These are phyloP conservation scores for Diaporthe sp. DNA, from an alignment of 2,329 filamentous ascomycete genomes.

Conservation along the genomic window DNA sequence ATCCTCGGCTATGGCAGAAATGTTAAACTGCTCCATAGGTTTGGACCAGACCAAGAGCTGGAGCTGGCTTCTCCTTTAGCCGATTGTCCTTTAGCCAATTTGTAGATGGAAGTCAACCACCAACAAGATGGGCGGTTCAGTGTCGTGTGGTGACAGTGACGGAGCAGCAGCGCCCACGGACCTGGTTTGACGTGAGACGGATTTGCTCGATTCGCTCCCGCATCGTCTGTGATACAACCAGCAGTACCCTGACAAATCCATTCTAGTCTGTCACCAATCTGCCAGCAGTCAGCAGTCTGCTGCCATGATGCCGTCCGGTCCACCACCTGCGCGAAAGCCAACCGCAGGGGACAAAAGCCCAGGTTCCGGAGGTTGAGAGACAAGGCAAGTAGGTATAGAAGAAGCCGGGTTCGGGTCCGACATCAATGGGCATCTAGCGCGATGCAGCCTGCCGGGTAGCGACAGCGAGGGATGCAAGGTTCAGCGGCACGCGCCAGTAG, in stretches of 20 bases:
- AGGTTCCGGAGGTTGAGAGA: background rate
- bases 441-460: background rate
- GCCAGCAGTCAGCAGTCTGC: background rate
- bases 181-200: background rate
- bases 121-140: background rate
- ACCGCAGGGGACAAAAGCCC: background rate
- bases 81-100: no score
- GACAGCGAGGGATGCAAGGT: conserved; percentile 4
- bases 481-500: conserved; percentile 7
- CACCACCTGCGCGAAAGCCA: background rate
- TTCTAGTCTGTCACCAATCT: background rate
- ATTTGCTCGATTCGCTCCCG: background rate
- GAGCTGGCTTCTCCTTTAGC: no score
- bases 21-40: background rate
- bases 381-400: background rate
- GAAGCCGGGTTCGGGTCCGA: conserved; percentile 1
- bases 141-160: background rate
- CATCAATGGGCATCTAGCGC: background rate
- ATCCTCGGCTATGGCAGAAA: background rate
- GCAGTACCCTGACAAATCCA: background rate
- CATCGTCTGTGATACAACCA: background rate
- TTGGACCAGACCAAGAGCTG: no score
- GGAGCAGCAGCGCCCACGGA: background rate
- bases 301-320: background rate
- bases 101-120: background rate